These are phyloP conservation scores for Ramaria rubella DNA, from an alignment of 768 basidiomycete species.

Conservation along the genomic window DNA sequence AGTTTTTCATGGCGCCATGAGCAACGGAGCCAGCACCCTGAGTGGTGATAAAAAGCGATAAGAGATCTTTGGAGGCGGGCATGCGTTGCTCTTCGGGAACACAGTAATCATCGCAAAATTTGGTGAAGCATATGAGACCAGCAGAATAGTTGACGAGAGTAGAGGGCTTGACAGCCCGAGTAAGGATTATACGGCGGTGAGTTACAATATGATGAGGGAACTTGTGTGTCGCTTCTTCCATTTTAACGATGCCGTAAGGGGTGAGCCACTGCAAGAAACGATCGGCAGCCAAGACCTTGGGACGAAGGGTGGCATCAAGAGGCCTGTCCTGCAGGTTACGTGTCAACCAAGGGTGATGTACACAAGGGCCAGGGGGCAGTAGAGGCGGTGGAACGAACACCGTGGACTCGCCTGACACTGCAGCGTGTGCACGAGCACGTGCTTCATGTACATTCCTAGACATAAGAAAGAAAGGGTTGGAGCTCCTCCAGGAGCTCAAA, in stretches of 20 bases:
- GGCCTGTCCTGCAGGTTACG: background rate
- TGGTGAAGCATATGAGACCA: conserved; percentile 28
- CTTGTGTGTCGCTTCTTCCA: too few relatives aligned
- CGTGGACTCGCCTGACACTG: background rate
- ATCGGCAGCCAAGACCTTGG: background rate
- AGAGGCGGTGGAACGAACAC: background rate
- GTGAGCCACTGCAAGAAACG: background rate
- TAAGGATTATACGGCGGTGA: background rate
- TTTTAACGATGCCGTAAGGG: background rate
- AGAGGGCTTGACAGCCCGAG: background rate
- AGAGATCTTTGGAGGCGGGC: conserved; percentile 24
- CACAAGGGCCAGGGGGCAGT: background rate
- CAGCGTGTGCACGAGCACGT: too few relatives aligned
- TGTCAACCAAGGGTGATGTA: background rate
- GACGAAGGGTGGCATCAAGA: background rate
- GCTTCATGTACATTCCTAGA: too few relatives aligned
- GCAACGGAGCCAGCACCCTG: too few relatives aligned
- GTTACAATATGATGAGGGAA: background rate
- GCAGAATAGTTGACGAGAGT: conserved; percentile 23
- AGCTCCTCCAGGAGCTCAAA: background rate
- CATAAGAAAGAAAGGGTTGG: background rate
- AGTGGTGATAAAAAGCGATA: conserved; percentile 25
- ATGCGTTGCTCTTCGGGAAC: conserved; percentile 27
- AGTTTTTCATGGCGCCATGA: conserved; percentile 25
- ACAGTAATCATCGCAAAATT: conserved; percentile 31